Evolutionary conservation across 2,329 filamentous ascomycete species (phyloP), one percentile per base, ranked within the genome.

Genomic region (Corinectria fuckeliana): DNA sequence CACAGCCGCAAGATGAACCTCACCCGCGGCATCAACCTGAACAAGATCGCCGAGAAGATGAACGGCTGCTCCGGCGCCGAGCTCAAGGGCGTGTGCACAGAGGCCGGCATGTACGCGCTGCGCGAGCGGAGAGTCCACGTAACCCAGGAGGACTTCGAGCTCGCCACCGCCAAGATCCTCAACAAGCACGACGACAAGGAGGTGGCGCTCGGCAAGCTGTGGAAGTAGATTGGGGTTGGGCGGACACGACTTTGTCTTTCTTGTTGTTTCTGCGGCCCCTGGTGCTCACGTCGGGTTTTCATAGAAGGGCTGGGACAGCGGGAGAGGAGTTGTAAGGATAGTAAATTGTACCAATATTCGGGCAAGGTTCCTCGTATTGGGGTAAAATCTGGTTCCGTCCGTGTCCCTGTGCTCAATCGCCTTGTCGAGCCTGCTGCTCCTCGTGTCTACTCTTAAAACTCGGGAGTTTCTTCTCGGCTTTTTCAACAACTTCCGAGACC

Each of bases 131-230:
- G 95, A 79, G 94, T 99, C 59, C 95, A 99, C 77, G 95, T 99
- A 67, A 99, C 95, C 34, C 95, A 99, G 77, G 95, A 99, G 80
- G 95, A 99, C 79, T 99, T 99, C 76, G 95, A 99, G 77, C 85
- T 99, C 63, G 95, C 95, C 30, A 99, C 95, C 6, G 95, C 95
- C 75, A 99, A 99, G 91, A 94, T 99, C 61, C 86, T 99, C 76
- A 98, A 99, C 87, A 98, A 97, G 85, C 95, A 98, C 77, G 95
- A 98, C 74, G 95, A 99, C 79, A 98, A 98, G 86, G 93, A 97
- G 77, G 91, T 93, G 70, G 93, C 90, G 74, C 82, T 96, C 72
- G 91, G 90, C 75, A 96, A 96, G 81, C 82, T 96, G 72, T 96
- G 81, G 80, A 81, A 81, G 72, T 81, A 73, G 67, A 61, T 53